phyloP scores from a whole-genome alignment of 805 yeast species.

The Candida suzukii region DNA sequence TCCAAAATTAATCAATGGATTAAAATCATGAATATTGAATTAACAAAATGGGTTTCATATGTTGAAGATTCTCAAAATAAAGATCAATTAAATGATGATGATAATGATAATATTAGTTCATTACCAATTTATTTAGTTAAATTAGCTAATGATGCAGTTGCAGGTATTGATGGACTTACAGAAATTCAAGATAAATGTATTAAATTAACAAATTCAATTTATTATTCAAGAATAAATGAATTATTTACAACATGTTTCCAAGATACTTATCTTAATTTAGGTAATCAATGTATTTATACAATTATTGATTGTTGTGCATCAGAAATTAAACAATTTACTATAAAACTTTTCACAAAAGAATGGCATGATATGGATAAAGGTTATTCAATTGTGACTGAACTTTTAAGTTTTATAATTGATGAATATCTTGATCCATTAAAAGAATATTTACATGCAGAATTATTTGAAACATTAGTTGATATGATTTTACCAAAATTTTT shows the following conservation, averaged over 20 bases:
- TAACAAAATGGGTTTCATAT: slow-evolving; percentile 10
- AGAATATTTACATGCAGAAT: slow-evolving; percentile 21
- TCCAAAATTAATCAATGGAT: slow-evolving; percentile 16
- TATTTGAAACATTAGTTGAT: slow-evolving; percentile 23
- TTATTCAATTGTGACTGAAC: too few relatives aligned
- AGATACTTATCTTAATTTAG: slow-evolving; percentile 17
- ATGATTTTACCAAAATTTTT: slow-evolving; percentile 32
- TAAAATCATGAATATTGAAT: slow-evolving; percentile 10
- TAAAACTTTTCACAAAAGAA: slow-evolving; percentile 16
- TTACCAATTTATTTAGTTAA: slow-evolving; percentile 24
- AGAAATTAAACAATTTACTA: slow-evolving; percentile 17
- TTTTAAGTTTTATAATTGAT: slow-evolving; percentile 16
- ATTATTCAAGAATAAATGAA: slow-evolving; percentile 12
- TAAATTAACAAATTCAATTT: slow-evolving; percentile 14
- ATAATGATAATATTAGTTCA: slow-evolving; percentile 16
- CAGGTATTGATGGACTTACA: slow-evolving; percentile 23
- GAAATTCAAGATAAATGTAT: slow-evolving; percentile 12
- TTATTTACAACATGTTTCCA: slow-evolving; percentile 8
- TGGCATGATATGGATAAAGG: slow-evolving; percentile 26
- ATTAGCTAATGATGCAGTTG: slow-evolving; percentile 24
- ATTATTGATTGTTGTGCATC: slow-evolving; percentile 16
- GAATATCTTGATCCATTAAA: slow-evolving; percentile 21
- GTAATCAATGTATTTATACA: slow-evolving; percentile 19
- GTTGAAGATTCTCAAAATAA: slow-evolving; percentile 6
- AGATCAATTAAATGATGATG: not conserved